These are phyloP conservation scores for Drechslerella dactyloides DNA, from an alignment of 2,329 filamentous ascomycete genomes.

Conservation along the genomic window DNA sequence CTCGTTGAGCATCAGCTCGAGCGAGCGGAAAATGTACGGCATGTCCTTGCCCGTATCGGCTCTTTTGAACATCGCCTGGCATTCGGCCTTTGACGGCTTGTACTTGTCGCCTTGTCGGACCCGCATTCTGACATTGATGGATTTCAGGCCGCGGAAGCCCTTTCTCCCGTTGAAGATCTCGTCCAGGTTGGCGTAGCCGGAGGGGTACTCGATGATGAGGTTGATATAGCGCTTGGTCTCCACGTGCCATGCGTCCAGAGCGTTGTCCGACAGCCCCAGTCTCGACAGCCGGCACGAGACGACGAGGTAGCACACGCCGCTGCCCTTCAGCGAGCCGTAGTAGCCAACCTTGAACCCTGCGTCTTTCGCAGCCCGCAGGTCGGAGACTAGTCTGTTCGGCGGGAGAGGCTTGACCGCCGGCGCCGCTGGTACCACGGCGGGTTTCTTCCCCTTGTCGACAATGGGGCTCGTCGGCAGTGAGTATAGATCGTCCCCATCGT, in stretches of 20 bases:
- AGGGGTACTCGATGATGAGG: slow-evolving; percentile 70
- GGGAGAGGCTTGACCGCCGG: slow-evolving; percentile 6
- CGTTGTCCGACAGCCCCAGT: slow-evolving; percentile 75
- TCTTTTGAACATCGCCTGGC: slow-evolving; percentile 28
- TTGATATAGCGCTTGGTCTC: slow-evolving; percentile 72
- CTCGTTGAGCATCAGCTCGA: slow-evolving; percentile 65
- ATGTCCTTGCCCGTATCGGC: slow-evolving; percentile 13
- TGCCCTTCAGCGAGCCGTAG: slow-evolving; percentile 60
- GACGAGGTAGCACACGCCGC: slow-evolving; percentile 64
- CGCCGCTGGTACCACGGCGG: too few species aligned
- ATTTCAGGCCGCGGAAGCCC: slow-evolving; percentile 7
- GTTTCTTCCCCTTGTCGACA: slow-evolving; percentile 35
- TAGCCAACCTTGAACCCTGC: slow-evolving; percentile 75
- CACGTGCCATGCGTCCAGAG: slow-evolving; percentile 78
- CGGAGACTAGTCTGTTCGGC: slow-evolving; percentile 56
- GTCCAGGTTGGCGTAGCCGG: slow-evolving; percentile 68
- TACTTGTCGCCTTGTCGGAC: slow-evolving; percentile 41
- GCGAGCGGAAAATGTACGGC: slow-evolving; percentile 31
- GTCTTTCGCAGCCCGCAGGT: slow-evolving; percentile 67
- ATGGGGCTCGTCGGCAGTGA: slow-evolving; percentile 7
- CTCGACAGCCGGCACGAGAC: slow-evolving; percentile 73
- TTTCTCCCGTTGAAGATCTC: slow-evolving; percentile 60
- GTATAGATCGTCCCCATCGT: slow-evolving; percentile 34
- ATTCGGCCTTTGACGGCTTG: slow-evolving; percentile 35
- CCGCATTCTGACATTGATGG: slow-evolving; percentile 28